A percentile compares a stretch with the other conserved stretches of the same genome.
Conservation (phyloP, 345 rosid species). For the Leavenworthia alabamica region DNA sequence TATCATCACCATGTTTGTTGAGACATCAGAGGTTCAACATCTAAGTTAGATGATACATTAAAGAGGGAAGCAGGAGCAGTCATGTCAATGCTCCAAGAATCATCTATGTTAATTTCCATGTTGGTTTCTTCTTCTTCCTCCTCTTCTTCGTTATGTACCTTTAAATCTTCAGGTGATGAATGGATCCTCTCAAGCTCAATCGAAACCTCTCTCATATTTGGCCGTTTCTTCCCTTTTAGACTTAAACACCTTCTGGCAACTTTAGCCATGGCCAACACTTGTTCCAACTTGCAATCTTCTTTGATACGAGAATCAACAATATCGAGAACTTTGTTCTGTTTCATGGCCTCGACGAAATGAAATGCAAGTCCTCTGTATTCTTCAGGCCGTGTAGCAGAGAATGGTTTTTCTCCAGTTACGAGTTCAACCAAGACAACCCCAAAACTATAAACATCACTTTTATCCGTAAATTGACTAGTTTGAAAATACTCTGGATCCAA, state of each 20-base stretch:
- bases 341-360: slow-evolving; percentile 25
- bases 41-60: slow-evolving; percentile 2
- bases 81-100: slow-evolving; percentile 23
- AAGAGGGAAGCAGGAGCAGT: slow-evolving; percentile 21
- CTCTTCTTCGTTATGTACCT: slow-evolving; percentile 6
- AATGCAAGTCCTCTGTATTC: slow-evolving; percentile 30
- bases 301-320: slow-evolving; percentile 31
- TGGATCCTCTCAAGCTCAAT: slow-evolving; percentile 29
- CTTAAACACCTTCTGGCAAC: slow-evolving; percentile 34
- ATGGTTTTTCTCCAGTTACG: slow-evolving; percentile 33
- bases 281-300: neutral
- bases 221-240: slow-evolving; percentile 34
- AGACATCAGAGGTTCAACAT: slow-evolving; percentile 9
- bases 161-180: slow-evolving; percentile 4
- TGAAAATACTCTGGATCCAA: slow-evolving; percentile 33
- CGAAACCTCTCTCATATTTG: slow-evolving; percentile 38
- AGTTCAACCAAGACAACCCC: slow-evolving; percentile 42
- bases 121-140: slow-evolving; percentile 18
- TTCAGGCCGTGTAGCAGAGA: slow-evolving; percentile 21
- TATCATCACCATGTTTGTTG: slow-evolving; percentile 17
- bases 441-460: slow-evolving; percentile 33
- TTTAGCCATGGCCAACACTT: slow-evolving; percentile 25
- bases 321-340: slow-evolving; percentile 22
- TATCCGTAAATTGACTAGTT: slow-evolving; percentile 29
- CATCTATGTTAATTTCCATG: slow-evolving; percentile 17